Conservation (phyloP, 495 filamentous ascomycete genomes). For the Hyaloscypha hepaticicola region DNA sequence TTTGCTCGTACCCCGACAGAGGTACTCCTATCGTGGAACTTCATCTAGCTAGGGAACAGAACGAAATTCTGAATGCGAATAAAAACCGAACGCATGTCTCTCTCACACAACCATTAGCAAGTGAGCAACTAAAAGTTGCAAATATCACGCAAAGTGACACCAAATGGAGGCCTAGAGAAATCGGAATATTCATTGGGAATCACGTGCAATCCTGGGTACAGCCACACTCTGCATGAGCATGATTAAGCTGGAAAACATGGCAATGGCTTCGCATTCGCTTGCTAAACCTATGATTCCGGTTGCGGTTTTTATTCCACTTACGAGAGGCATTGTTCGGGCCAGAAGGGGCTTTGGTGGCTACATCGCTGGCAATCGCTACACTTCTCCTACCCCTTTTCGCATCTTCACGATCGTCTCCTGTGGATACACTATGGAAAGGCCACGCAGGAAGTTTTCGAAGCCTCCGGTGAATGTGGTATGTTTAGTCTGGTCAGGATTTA, state of each 20-base stretch:
- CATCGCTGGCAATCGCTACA: neutral
- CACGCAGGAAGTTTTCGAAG: slow-evolving; percentile 41
- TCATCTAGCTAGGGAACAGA: no score
- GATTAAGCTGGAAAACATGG: neutral
- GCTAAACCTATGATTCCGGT: neutral
- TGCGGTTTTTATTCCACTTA: neutral
- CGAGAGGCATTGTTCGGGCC: neutral
- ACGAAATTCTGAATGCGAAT: no score
- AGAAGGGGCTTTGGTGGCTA: neutral
- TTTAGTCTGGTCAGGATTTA: slow-evolving; percentile 53
- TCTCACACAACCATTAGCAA: no score
- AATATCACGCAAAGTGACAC: no score
- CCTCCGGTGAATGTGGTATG: slow-evolving; percentile 66
- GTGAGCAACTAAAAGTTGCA: no score
- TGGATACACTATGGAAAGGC: neutral
- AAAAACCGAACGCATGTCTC: no score
- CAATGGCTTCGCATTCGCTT: neutral
- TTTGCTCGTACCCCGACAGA: no score
- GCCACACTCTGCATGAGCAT: neutral
- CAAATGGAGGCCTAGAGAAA: no score
- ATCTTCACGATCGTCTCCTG: neutral
- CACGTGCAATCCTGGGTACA: neutral
- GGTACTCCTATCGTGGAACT: no score
- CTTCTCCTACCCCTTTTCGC: neutral
- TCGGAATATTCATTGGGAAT: no score